Conservation (phyloP, 2,329 filamentous ascomycete genomes). For the Biscogniauxia sp. region DNA sequence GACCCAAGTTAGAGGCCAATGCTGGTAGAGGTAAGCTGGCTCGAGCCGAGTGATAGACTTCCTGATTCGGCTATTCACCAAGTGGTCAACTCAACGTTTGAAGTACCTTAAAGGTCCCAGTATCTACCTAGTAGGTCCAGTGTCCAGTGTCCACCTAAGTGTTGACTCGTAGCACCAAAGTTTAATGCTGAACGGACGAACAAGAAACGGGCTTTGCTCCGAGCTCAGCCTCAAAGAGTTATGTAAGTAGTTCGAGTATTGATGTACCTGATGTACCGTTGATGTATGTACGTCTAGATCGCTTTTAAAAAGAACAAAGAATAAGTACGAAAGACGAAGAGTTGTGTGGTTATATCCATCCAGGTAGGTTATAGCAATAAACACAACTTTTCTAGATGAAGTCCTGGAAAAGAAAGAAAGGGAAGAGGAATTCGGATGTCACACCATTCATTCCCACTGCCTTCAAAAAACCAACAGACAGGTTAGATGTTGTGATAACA, state of each 20-base stretch:
- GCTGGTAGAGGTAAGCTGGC: background rate
- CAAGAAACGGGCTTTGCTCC: background rate
- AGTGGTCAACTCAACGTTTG: background rate
- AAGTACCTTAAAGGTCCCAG: background rate
- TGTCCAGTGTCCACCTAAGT: background rate
- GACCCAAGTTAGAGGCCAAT: no score
- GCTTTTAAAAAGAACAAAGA: no score
- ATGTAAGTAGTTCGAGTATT: no score
- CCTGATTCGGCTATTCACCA: background rate
- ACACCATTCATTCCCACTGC: background rate
- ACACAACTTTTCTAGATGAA: no score
- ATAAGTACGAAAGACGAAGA: no score
- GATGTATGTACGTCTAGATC: background rate
- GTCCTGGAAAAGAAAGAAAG: background rate
- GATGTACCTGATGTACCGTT: background rate
- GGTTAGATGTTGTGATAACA: slow-evolving; percentile 12
- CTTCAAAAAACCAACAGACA: background rate
- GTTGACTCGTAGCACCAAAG: background rate
- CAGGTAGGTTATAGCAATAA: no score
- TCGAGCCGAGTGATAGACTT: background rate
- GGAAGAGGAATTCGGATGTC: background rate
- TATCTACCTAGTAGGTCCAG: no score
- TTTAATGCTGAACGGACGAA: background rate
- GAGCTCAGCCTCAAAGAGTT: background rate
- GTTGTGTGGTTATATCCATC: no score